Evolutionary conservation across 768 basidiomycete genomes (phyloP).

Genomic region (Guyanaporus albipodus): DNA sequence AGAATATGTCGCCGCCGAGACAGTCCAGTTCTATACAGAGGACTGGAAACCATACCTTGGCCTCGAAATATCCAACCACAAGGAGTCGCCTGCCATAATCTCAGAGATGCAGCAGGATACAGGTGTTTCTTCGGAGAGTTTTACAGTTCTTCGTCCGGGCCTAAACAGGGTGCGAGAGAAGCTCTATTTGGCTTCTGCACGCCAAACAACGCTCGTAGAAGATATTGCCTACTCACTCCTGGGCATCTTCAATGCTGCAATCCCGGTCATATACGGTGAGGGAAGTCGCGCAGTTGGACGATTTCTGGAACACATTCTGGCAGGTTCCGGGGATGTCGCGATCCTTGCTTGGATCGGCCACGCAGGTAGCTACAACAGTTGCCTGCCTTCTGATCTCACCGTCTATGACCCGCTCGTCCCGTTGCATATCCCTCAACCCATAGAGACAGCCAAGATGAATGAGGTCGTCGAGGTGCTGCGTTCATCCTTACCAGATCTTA

Average conservation of each 20-base stretch:
- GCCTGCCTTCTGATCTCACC: not conserved
- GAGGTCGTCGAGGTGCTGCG: not conserved
- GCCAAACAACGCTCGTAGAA: conserved; percentile 11
- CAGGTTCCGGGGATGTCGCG: not conserved
- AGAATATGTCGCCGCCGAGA: conserved; percentile 5
- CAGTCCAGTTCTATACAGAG: conserved; percentile 7
- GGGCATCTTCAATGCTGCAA: conserved; percentile 8
- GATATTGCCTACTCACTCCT: conserved; percentile 16
- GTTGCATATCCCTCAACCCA: not conserved
- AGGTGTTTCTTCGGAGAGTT: not conserved
- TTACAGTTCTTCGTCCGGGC: not conserved
- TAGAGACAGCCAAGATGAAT: too few relatives aligned
- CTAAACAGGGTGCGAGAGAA: not conserved
- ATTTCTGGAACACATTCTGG: not conserved
- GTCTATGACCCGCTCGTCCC: not conserved
- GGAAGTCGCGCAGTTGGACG: not conserved
- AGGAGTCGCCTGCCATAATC: not conserved
- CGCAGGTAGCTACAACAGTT: not conserved
- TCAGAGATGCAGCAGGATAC: not conserved
- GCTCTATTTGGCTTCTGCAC: conserved; percentile 9
- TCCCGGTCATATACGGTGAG: too few relatives aligned
- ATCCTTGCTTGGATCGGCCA: not conserved
- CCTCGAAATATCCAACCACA: conserved; percentile 2
- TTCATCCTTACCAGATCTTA: not conserved
- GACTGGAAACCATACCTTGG: conserved; percentile 13